Percentiles rank a stretch among this genome's conserved stretches.
phyloP scores from a whole-genome alignment of 2,329 filamentous ascomycete genomes.

The Meredithiella fracta region DNA sequence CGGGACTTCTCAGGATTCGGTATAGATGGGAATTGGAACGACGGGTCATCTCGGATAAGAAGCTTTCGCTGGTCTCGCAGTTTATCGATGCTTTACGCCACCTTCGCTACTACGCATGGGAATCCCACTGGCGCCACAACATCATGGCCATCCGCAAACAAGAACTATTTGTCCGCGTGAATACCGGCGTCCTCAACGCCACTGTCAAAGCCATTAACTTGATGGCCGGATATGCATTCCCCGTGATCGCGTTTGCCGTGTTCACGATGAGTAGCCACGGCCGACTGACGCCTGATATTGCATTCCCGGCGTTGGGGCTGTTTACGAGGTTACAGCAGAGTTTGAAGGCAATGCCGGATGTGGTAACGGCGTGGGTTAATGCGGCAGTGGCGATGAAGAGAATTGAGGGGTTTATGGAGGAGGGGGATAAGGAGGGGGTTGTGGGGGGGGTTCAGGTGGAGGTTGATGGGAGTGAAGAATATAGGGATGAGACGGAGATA shows the following conservation, averaged over 20 bases:
- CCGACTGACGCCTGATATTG: slow-evolving; percentile 59
- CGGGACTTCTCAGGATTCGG: slow-evolving; percentile 36
- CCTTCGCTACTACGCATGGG: slow-evolving; percentile 69
- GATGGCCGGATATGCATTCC: slow-evolving; percentile 57
- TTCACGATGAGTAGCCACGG: slow-evolving; percentile 57
- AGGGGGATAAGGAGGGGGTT: slow-evolving; percentile 53
- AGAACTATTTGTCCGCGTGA: slow-evolving; percentile 49
- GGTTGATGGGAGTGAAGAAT: neutral
- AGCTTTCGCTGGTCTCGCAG: slow-evolving; percentile 66
- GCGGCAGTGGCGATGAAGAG: slow-evolving; percentile 67
- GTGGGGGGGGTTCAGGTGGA: neutral
- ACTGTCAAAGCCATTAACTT: slow-evolving; percentile 53
- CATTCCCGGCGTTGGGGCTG: slow-evolving; percentile 71
- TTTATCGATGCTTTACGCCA: slow-evolving; percentile 78
- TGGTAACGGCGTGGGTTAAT: slow-evolving; percentile 65
- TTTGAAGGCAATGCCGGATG: slow-evolving; percentile 55
- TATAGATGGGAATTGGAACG: slow-evolving; percentile 46
- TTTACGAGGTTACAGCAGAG: slow-evolving; percentile 61
- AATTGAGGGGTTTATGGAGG: slow-evolving; percentile 73
- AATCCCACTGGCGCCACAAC: slow-evolving; percentile 52
- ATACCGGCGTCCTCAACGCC: slow-evolving; percentile 45
- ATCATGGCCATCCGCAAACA: slow-evolving; percentile 52
- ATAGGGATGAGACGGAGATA: slow-evolving; percentile 20
- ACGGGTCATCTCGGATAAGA: slow-evolving; percentile 57
- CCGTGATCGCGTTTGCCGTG: slow-evolving; percentile 64